Conservation (phyloP, 495 filamentous ascomycete species). For the Podospora pseudoanserina region DNA sequence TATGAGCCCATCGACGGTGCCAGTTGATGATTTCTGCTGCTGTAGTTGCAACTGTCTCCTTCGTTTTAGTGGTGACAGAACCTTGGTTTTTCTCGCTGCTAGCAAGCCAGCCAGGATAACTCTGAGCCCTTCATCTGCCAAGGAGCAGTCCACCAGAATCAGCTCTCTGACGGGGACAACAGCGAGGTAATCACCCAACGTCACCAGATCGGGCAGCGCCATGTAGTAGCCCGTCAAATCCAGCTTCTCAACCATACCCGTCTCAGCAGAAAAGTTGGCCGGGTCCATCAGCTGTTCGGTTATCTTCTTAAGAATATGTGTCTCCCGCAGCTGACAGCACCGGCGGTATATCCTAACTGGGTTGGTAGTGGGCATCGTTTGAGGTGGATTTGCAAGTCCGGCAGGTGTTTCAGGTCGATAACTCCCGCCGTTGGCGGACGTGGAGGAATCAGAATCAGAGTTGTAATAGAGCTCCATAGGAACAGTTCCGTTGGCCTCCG, state of each 20-base stretch:
- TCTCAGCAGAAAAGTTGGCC: slow-evolving; percentile 54
- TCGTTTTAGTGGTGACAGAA: slow-evolving; percentile 35
- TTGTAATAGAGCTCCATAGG: slow-evolving; percentile 72
- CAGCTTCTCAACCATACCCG: slow-evolving; percentile 71
- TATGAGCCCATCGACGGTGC: slow-evolving; percentile 30
- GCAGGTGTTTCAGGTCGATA: slow-evolving; percentile 15
- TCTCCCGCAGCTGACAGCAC: slow-evolving; percentile 91
- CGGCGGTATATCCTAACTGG: slow-evolving; percentile 89
- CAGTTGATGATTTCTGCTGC: neutral
- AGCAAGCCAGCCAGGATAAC: slow-evolving; percentile 83
- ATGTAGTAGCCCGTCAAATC: slow-evolving; percentile 83
- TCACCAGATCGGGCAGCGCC: slow-evolving; percentile 75
- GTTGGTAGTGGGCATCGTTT: slow-evolving; percentile 75
- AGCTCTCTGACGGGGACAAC: slow-evolving; percentile 86
- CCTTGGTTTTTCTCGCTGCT: slow-evolving; percentile 59
- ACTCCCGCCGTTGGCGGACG: slow-evolving; percentile 17
- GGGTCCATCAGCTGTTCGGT: slow-evolving; percentile 78
- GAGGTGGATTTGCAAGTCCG: slow-evolving; percentile 45
- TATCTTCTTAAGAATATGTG: slow-evolving; percentile 81
- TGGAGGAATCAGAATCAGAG: slow-evolving; percentile 43
- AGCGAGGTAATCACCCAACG: slow-evolving; percentile 88
- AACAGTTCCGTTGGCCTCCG: slow-evolving; percentile 75
- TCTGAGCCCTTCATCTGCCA: slow-evolving; percentile 81
- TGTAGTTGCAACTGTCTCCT: slow-evolving; percentile 38
- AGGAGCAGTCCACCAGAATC: slow-evolving; percentile 76